A percentile compares a stretch with the other conserved stretches of the same genome.
These are phyloP conservation scores for Fusarium sp. DNA, from an alignment of 2,329 filamentous ascomycete species.

Conservation along the genomic window DNA sequence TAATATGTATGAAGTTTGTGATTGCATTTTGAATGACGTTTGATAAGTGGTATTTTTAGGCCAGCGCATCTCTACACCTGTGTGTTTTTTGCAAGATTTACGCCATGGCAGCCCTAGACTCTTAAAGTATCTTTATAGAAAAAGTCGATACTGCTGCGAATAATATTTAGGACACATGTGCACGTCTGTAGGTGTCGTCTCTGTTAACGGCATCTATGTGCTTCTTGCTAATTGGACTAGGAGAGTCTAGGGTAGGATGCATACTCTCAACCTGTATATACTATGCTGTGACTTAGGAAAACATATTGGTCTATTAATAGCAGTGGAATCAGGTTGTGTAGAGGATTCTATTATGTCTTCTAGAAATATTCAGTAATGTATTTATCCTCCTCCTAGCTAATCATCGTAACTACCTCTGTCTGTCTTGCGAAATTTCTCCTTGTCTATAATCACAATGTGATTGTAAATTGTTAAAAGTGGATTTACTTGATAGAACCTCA, in stretches of 20 bases:
- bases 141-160: conserved; percentile 1
- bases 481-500: no score
- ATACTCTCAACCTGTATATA: conserved; percentile 6
- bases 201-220: not conserved
- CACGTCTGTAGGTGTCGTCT: not conserved
- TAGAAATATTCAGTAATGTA: conserved; percentile 5
- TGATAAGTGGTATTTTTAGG: not conserved
- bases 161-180: conserved; percentile 5
- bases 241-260: conserved; percentile 5
- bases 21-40: not conserved
- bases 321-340: conserved; percentile 3
- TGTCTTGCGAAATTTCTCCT: no score
- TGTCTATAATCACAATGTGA: no score
- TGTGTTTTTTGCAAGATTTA: no score
- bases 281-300: conserved; percentile 2
- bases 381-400: no score
- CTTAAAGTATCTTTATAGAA: conserved; percentile 5
- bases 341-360: conserved; percentile 5
- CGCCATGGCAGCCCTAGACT: not conserved
- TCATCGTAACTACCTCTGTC: no score
- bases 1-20: conserved; percentile 2
- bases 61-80: not conserved
- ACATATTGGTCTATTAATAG: conserved; percentile 1
- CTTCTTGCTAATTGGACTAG: conserved; percentile 6
- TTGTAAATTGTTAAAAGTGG: no score